Percentiles rank a stretch among this genome's conserved stretches.
These are phyloP conservation scores for Cyberlindnera xylosilytica DNA, from an alignment of 805 yeast species.

Conservation along the genomic window DNA sequence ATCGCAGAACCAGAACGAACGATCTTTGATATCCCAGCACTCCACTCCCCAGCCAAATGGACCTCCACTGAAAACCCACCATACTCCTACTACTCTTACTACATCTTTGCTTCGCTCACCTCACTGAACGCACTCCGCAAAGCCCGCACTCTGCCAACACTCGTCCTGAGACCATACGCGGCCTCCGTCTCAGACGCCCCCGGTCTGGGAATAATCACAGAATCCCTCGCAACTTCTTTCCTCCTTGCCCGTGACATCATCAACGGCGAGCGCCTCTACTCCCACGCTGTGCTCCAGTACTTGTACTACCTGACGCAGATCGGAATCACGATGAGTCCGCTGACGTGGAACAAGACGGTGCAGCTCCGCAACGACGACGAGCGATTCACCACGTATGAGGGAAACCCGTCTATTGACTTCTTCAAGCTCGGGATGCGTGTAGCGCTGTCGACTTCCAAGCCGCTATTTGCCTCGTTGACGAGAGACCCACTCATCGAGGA, in stretches of 20 bases:
- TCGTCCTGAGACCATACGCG: conserved; percentile 24
- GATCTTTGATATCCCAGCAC: conserved; percentile 18
- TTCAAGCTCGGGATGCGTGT: conserved; percentile 26
- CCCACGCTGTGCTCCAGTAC: conserved; percentile 26
- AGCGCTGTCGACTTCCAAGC: conserved; percentile 25
- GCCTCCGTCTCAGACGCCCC: conserved; percentile 23
- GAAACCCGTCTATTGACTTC: conserved; percentile 25
- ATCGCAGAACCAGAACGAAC: conserved; percentile 13
- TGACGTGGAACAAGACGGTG: conserved; percentile 29
- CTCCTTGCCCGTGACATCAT: conserved; percentile 23
- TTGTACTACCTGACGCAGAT: conserved; percentile 28
- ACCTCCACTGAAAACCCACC: conserved; percentile 42
- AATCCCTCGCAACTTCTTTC: conserved; percentile 23
- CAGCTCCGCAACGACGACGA: conserved; percentile 26
- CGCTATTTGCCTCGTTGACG: conserved; percentile 26
- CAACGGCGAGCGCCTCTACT: conserved; percentile 24
- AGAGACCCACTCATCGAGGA: conserved; percentile 30
- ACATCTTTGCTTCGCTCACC: conserved; percentile 28
- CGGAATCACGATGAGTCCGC: conserved; percentile 29
- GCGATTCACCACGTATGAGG: conserved; percentile 19
- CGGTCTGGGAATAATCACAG: conserved; percentile 27
- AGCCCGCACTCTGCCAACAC: conserved; percentile 14
- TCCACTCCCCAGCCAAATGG: conserved; percentile 33
- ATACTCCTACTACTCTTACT: conserved; percentile 85
- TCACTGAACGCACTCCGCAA: conserved; percentile 23